Evolutionary conservation across 345 rosid species (phyloP).

Genomic region (Excoecaria agallocha): DNA sequence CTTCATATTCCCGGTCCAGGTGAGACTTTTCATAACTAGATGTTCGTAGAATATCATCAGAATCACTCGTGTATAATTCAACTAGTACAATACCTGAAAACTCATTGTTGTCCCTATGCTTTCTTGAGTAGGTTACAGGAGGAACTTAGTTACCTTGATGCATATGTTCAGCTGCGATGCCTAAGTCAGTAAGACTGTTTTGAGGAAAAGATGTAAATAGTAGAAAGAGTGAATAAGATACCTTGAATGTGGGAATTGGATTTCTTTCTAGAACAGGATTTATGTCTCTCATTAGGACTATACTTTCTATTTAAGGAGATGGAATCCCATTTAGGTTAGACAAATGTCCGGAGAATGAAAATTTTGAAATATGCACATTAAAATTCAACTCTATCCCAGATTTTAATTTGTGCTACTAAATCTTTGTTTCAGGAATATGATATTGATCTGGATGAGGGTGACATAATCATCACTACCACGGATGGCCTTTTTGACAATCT

Average conservation of each 20-base stretch:
- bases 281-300: too few species aligned
- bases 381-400: not conserved
- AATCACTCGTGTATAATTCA: not conserved
- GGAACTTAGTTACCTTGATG: not conserved
- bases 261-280: too few species aligned
- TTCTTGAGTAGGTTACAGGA: not conserved
- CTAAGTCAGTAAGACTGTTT: too few species aligned
- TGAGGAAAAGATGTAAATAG: too few species aligned
- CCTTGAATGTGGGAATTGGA: too few species aligned
- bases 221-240: too few species aligned
- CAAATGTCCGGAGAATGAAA: not conserved
- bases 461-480: conserved; percentile 52
- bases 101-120: not conserved
- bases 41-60: not conserved
- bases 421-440: conserved; percentile 47
- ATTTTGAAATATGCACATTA: not conserved
- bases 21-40: not conserved
- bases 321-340: too few species aligned
- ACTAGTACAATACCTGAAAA: not conserved
- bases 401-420: conserved; percentile 1
- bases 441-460: conserved; percentile 53
- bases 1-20: not conserved
- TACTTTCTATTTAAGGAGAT: too few species aligned
- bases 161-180: too few species aligned
- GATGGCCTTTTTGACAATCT: conserved; percentile 82